Evolutionary conservation across 2,329 filamentous ascomycete species (phyloP).

Genomic region (Pyricularia grisea): DNA sequence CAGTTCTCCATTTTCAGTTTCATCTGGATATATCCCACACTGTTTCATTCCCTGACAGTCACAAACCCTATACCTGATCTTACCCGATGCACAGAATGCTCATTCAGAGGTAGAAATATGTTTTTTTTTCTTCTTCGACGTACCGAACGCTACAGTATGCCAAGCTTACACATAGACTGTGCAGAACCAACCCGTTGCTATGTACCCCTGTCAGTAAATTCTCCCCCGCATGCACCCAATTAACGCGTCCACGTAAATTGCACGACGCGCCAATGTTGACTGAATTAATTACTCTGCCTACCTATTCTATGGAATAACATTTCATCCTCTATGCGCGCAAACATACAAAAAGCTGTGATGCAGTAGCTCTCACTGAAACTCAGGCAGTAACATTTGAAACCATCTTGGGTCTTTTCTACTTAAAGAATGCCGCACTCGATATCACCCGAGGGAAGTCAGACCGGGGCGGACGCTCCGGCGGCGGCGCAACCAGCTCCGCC

Average conservation of each 20-base stretch:
- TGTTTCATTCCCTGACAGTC: background rate
- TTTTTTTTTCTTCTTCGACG: background rate
- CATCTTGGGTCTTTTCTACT: background rate
- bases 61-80: background rate
- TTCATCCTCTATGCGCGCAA: background rate
- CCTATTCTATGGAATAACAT: background rate
- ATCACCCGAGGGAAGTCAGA: slow-evolving; percentile 13
- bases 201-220: background rate
- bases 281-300: background rate
- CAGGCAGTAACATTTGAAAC: background rate
- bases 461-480: background rate
- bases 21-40: too few relatives aligned
- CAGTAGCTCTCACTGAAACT: background rate
- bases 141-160: background rate
- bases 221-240: background rate
- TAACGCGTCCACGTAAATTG: background rate
- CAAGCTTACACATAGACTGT: background rate
- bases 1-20: too few relatives aligned
- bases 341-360: background rate
- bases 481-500: slow-evolving; percentile 14
- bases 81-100: too few relatives aligned
- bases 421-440: slow-evolving; percentile 36
- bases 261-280: background rate
- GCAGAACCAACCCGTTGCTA: background rate
- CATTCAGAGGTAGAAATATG: too few relatives aligned